Evolutionary conservation across 169 alveolate species (phyloP).

Genomic region (Plasmodium relictum): DNA sequence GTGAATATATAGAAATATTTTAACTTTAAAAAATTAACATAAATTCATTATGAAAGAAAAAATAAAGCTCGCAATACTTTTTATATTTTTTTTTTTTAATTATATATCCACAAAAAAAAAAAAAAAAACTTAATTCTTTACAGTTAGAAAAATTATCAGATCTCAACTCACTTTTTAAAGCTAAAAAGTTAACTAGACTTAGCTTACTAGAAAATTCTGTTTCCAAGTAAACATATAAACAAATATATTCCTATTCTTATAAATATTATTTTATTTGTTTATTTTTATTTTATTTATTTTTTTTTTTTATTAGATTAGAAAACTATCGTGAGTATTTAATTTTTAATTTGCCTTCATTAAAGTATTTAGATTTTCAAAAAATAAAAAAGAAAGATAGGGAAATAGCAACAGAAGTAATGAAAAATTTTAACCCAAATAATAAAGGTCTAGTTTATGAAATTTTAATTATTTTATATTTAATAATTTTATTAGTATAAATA

Average conservation of each 20-base stretch:
- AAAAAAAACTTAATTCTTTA: neutral
- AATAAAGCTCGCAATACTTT: neutral
- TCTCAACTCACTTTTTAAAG: conserved; percentile 81
- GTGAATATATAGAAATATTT: conserved; percentile 62
- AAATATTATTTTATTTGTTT: neutral
- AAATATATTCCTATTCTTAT: neutral
- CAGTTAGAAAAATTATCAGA: conserved; percentile 80
- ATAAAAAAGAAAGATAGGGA: conserved; percentile 84
- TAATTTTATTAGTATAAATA: neutral
- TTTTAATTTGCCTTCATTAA: conserved; percentile 82
- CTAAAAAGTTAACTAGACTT: conserved; percentile 69
- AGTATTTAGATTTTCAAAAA: conserved; percentile 83
- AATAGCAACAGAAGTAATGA: conserved; percentile 67
- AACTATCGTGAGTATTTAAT: conserved; percentile 83
- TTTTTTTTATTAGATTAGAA: conserved; percentile 67
- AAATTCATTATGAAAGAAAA: neutral
- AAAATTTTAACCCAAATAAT: conserved; percentile 25
- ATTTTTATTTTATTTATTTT: neutral
- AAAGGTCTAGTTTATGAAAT: neutral
- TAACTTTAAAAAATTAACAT: neutral
- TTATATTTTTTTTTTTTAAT: neutral
- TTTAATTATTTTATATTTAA: neutral
- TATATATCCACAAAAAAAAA: neutral
- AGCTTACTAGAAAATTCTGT: conserved; percentile 71
- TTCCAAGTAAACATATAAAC: conserved; percentile 27